These are phyloP conservation scores for Leishmania mexicana DNA, from an alignment of 208 protist genomes.

Conservation along the genomic window DNA sequence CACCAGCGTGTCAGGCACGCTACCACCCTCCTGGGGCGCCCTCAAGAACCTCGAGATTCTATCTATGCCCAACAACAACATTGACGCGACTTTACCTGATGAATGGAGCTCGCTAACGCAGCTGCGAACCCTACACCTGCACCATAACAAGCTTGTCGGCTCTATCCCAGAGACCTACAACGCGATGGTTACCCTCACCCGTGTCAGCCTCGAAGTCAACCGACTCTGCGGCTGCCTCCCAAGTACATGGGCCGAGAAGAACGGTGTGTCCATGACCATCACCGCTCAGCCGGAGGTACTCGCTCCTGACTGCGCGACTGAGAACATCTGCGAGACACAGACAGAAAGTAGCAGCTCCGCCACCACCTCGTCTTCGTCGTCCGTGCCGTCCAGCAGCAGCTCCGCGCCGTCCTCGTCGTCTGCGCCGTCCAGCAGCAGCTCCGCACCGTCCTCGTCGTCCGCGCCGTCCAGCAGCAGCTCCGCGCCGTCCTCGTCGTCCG, in stretches of 20 bases:
- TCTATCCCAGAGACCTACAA: not conserved
- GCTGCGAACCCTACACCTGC: not conserved
- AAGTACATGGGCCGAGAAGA: not conserved
- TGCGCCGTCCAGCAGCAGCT: not conserved
- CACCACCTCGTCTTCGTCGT: not conserved
- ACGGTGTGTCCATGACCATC: not conserved
- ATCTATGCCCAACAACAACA: not conserved
- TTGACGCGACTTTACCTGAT: not conserved
- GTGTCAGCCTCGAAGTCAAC: not conserved
- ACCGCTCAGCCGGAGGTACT: not conserved
- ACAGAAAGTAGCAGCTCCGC: not conserved
- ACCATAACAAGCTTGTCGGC: not conserved
- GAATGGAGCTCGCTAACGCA: not conserved
- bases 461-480: not conserved
- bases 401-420: not conserved
- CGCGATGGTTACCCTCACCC: not conserved
- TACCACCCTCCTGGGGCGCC: not conserved
- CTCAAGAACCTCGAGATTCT: not conserved
- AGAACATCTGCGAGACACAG: not conserved
- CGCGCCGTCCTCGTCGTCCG: not conserved
- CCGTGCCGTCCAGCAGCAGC: conserved; percentile 4
- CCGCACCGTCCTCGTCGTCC: not conserved
- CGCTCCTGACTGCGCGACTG: not conserved
- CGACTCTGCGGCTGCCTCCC: not conserved
- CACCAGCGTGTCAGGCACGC: not conserved